These are phyloP conservation scores for Trichocomaceae sp. DNA, from an alignment of 2,329 filamentous ascomycete species.

Conservation along the genomic window DNA sequence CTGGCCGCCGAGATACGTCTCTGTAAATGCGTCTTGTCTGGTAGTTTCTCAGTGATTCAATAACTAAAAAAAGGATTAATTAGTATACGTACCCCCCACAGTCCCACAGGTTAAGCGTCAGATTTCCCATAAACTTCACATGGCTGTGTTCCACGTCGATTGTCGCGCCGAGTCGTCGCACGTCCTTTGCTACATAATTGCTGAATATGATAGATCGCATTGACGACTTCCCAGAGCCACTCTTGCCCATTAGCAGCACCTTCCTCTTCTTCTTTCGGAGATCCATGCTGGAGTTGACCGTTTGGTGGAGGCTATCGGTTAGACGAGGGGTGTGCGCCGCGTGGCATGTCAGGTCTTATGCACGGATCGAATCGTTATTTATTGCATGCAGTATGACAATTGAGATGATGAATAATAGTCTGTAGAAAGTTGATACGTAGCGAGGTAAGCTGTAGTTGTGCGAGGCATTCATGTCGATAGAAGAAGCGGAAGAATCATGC, in stretches of 20 bases:
- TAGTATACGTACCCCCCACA: conserved; percentile 63
- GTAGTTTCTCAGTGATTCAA: not conserved
- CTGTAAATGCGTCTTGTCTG: conserved; percentile 89
- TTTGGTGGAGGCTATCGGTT: not conserved
- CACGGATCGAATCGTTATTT: not conserved
- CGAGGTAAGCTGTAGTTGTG: too few species aligned
- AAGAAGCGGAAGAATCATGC: conserved; percentile 4
- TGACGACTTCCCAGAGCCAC: conserved; percentile 92
- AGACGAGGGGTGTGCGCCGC: not conserved
- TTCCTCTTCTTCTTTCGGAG: conserved; percentile 68
- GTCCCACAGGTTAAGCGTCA: conserved; percentile 97
- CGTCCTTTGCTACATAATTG: conserved; percentile 97
- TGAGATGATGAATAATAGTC: too few species aligned
- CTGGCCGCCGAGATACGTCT: conserved; percentile 94
- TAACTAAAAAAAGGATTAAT: conserved; percentile 22
- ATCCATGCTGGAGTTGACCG: conserved; percentile 30
- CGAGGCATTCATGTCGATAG: too few species aligned
- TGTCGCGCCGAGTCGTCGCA: conserved; percentile 82
- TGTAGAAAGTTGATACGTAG: too few species aligned
- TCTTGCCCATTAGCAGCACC: conserved; percentile 88
- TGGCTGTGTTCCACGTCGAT: conserved; percentile 98
- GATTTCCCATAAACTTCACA: conserved; percentile 96
- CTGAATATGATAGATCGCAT: conserved; percentile 99
- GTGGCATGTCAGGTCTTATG: not conserved
- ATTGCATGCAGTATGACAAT: too few species aligned